A percentile compares a stretch with the other conserved stretches of the same genome.
These are phyloP conservation scores for Lupinus albus DNA, from an alignment of 306 rosid species.

Conservation along the genomic window DNA sequence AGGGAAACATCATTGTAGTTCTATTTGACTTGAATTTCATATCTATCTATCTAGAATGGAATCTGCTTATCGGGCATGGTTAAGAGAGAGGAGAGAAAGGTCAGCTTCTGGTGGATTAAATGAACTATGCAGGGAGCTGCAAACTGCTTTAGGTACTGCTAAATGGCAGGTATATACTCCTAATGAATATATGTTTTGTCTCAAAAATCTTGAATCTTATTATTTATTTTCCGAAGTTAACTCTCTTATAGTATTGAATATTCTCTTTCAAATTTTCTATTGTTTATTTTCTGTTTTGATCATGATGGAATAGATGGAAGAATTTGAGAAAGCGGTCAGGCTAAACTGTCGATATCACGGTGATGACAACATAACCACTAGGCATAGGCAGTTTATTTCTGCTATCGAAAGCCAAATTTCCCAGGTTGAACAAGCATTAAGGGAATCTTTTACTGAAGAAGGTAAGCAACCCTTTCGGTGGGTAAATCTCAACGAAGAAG, in stretches of 20 bases:
- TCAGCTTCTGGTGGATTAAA: constrained; percentile 52
- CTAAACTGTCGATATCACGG: constrained; percentile 67
- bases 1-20: neutral
- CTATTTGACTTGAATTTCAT: constrained; percentile 31
- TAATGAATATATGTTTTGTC: neutral
- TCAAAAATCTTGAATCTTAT: constrained; percentile 16
- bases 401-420: constrained; percentile 85
- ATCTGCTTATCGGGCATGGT: constrained; percentile 82
- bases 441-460: constrained; percentile 61
- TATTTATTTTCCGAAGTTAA: constrained; percentile 28
- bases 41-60: constrained; percentile 67
- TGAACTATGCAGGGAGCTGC: constrained; percentile 78
- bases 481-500: constrained; percentile 85
- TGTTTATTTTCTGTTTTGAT: constrained; percentile 38
- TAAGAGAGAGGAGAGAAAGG: constrained; percentile 68
- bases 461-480: constrained; percentile 83
- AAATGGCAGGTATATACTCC: constrained; percentile 83
- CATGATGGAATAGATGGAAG: constrained; percentile 71
- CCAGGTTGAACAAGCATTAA: constrained; percentile 67
- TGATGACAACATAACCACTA: constrained; percentile 60
- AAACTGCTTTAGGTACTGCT: constrained; percentile 94
- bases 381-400: constrained; percentile 82
- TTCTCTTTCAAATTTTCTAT: too few relatives aligned
- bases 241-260: too few relatives aligned
- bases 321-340: constrained; percentile 85